Percentiles rank a stretch among this genome's conserved stretches.
phyloP scores from a whole-genome alignment of 2,329 filamentous ascomycete genomes.

The Aspergillus jensenii region DNA sequence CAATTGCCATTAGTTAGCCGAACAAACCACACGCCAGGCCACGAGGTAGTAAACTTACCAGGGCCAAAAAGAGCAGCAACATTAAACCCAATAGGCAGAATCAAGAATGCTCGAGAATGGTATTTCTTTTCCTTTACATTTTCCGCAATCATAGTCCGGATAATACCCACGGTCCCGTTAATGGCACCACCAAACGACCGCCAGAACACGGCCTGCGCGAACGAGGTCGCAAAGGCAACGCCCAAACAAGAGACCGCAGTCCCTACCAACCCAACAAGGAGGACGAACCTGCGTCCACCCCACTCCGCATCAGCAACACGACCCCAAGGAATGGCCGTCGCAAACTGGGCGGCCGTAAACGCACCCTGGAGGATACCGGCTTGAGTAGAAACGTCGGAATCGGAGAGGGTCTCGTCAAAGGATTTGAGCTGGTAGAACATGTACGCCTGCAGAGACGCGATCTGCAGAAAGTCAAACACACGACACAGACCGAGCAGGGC shows the following conservation, averaged over 20 bases:
- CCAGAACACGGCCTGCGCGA: slow-evolving; percentile 64
- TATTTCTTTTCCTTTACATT: slow-evolving; percentile 69
- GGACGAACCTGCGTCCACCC: slow-evolving; percentile 71
- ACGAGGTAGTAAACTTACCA: slow-evolving; percentile 38
- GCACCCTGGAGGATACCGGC: slow-evolving; percentile 73
- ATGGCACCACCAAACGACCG: slow-evolving; percentile 65
- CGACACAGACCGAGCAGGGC: slow-evolving; percentile 38
- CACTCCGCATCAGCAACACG: slow-evolving; percentile 62
- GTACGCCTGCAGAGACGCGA: slow-evolving; percentile 56
- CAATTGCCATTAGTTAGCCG: slow-evolving; percentile 19
- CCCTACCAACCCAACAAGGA: slow-evolving; percentile 72
- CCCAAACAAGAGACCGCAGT: slow-evolving; percentile 65
- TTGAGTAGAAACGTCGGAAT: slow-evolving; percentile 68
- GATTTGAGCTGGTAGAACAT: slow-evolving; percentile 84
- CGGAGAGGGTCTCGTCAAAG: slow-evolving; percentile 59
- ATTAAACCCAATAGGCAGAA: slow-evolving; percentile 68
- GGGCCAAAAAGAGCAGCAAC: slow-evolving; percentile 56
- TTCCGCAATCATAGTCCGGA: slow-evolving; percentile 71
- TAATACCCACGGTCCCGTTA: slow-evolving; percentile 72
- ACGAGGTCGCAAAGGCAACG: slow-evolving; percentile 67
- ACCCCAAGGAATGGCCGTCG: slow-evolving; percentile 80
- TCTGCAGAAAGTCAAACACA: slow-evolving; percentile 42
- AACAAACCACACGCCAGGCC: too few species aligned
- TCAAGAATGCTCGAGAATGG: slow-evolving; percentile 55
- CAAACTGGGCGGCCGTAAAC: slow-evolving; percentile 77